A percentile compares a stretch with the other conserved stretches of the same genome.
These are phyloP conservation scores for Wickerhamomyces tratensis DNA, from an alignment of 805 yeast species.

Conservation along the genomic window DNA sequence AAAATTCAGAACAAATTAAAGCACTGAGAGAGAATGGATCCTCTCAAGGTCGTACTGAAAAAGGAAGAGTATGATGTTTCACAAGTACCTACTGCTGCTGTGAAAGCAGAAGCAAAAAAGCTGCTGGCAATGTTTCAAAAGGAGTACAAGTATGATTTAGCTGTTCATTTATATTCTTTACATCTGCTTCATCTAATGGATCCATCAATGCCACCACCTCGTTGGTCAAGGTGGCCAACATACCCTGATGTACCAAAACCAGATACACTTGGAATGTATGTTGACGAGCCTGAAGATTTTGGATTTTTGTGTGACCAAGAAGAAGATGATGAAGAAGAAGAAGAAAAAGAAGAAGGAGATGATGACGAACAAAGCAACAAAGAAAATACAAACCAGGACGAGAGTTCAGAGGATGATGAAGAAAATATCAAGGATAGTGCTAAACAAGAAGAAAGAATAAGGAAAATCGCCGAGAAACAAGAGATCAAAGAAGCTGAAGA, in stretches of 20 bases:
- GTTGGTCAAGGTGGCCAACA: conserved; percentile 60
- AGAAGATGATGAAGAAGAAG: too few species aligned
- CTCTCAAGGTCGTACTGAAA: too few species aligned
- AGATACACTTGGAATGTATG: neutral
- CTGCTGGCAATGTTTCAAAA: conserved; percentile 34
- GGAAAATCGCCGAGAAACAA: neutral
- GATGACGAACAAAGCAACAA: too few species aligned
- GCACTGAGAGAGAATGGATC: too few species aligned
- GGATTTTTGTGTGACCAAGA: too few species aligned
- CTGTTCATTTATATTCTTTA: conserved; percentile 55
- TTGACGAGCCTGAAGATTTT: neutral
- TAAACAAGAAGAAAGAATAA: neutral
- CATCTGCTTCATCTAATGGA: conserved; percentile 31
- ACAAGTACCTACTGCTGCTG: too few species aligned
- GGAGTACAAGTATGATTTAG: conserved; percentile 43
- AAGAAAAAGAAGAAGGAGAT: too few species aligned
- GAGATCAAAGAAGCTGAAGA: neutral
- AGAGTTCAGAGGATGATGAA: too few species aligned
- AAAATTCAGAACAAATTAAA: too few species aligned
- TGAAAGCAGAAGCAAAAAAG: too few species aligned
- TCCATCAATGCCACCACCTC: conserved; percentile 24
- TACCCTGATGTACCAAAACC: neutral
- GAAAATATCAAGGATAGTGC: neutral
- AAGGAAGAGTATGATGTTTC: too few species aligned
- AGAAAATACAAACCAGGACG: too few species aligned